Base-by-base conservation (phyloP, 108 stramenopile species). In the Cyclotella atomus region DNA sequence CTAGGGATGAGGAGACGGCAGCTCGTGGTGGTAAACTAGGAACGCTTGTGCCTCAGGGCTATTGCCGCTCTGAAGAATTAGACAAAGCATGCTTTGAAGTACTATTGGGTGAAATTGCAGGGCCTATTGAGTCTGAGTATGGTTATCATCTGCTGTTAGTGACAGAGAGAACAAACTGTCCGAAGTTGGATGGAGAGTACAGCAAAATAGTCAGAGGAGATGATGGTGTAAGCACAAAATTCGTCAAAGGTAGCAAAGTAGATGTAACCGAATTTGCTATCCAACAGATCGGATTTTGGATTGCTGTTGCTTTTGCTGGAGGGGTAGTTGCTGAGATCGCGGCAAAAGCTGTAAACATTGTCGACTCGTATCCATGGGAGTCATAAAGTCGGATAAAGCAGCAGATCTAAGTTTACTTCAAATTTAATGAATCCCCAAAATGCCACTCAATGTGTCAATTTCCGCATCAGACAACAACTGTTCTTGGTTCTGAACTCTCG, bases 401-500 rank as follows among this genome's bases (percentile, higher is more conserved):
- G 56, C 24, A 6, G 17, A 21, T 23, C 5, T 23, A 6, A n/a
- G 21, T 52, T 17, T 15, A n/a, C 50, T 16, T 21, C 50, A n/a
- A 23, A n/a, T 52, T 41, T 41, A 41, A 12, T 49, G 45, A 27
- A 75, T 67, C 0, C 77, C 70, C 23, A 79, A 38, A 36, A 79
- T 17, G 17, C 36, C 30, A 21, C 70, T 71, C 71, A 82, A 66
- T 0, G 29, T 65, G 8, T 44, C 21, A 17, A 82, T 32, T 1
- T 82, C 81, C 19, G 45, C 52, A 2, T 60, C 30, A 41, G 16
- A 34, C 47, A 94, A 86, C 6, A 91, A 46, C 8, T 64, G 38
- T 41, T 90, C 91, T 12, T 91, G 91, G 28, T 41, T 57, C 53
- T 91, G 91, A 21, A 94, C 68, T 59, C 90, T 68, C 59, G 84